Conservation (phyloP, 768 basidiomycete genomes). For the Phaffia tasmanica region DNA sequence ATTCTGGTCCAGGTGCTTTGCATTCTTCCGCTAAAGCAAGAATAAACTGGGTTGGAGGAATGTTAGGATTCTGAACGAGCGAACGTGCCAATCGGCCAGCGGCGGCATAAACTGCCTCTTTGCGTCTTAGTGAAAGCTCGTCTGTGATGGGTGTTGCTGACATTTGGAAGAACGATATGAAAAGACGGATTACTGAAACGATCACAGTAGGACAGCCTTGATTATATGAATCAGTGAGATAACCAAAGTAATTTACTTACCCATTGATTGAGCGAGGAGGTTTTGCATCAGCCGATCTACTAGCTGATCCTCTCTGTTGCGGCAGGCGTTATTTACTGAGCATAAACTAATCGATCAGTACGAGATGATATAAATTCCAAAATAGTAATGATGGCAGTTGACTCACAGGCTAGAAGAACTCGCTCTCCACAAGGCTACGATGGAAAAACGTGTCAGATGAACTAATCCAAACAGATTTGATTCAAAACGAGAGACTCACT, state of each 20-base stretch:
- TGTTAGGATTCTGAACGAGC: constrained; percentile 6
- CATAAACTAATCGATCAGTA: too few relatives aligned
- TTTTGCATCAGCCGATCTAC: constrained; percentile 6
- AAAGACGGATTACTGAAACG: not conserved
- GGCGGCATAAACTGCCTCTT: constrained; percentile 25
- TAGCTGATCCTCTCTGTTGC: constrained; percentile 7
- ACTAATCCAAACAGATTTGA: not conserved
- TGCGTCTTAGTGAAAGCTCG: not conserved
- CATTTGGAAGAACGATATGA: not conserved
- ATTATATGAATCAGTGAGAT: not conserved
- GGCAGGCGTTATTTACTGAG: constrained; percentile 17
- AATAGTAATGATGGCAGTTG: not conserved
- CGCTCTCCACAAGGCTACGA: constrained; percentile 23
- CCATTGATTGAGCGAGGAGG: constrained; percentile 8
- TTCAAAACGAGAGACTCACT: constrained; percentile 4
- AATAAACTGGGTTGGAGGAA: constrained; percentile 7
- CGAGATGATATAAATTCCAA: too few relatives aligned
- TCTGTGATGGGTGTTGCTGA: constrained; percentile 3
- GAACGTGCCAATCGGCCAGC: constrained; percentile 23
- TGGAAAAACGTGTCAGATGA: not conserved
- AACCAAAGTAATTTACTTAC: not conserved
- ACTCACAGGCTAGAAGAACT: constrained; percentile 17
- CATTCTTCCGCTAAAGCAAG: constrained; percentile 12
- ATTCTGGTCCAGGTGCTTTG: not conserved
- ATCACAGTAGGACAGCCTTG: not conserved